Base-by-base conservation (phyloP, 169 alveolate genomes). In the Blepharisma undulans region DNA sequence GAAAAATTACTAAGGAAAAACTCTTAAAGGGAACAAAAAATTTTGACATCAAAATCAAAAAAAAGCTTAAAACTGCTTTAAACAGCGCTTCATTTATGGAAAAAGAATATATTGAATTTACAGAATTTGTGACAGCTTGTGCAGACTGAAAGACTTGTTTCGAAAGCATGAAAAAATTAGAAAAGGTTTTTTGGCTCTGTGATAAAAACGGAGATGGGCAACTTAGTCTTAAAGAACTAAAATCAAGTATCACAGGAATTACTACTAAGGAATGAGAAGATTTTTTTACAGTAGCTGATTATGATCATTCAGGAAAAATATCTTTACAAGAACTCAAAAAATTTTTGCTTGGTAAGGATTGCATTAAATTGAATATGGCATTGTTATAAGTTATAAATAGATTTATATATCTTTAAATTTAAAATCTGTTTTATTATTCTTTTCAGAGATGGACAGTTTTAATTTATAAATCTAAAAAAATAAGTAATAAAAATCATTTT, bases 71-170 rank as follows among this genome's bases (percentile, higher is more conserved):
- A 16, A 66, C 76, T 66, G 19, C 19, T 66, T 19, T 66, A 19
- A 19, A 66, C 22, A 19, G 19, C 22, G 16, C 22, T 66, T 16
- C 16, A 18, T 16, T 66, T 66, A 19, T 18, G 19, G 88, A 76
- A 10, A 34, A 30, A 14, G 88, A 22, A 25, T 80, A 14, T 80
- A 34, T 80, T 12, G 72, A 80, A 14, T 80, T 27, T 80, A 16
- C 88, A 14, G 88, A 80, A 22, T 80, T 80, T 80, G 14, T 80
- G 32, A 80, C 88, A 16, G 88, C 88, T 18, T 14, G 76, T 21
- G 32, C 25, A 10, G 32, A 80, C 72, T 80, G 88, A 27, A 18
- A 80, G 76, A 30, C 14, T 16, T 18, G 22, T 12, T n/a, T n/a
- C n/a, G 16, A 27, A 14, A 80, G 16, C 16, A 27, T 16, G 22